These are phyloP conservation scores for Setaria viridis DNA, from an alignment of 202 grass and related monocot species.

Conservation along the genomic window DNA sequence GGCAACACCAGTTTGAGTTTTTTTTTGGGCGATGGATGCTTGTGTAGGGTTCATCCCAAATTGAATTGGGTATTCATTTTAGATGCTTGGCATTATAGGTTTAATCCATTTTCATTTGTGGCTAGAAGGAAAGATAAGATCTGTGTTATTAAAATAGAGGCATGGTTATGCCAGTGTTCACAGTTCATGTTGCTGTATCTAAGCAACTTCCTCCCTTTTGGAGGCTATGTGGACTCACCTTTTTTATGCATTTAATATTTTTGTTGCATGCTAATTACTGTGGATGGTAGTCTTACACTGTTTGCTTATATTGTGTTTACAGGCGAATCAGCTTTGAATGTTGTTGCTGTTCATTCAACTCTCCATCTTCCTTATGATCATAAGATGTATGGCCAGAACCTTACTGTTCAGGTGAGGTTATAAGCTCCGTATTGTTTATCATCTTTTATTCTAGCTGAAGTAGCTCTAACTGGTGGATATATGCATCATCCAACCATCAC, in stretches of 20 bases:
- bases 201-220: neutral
- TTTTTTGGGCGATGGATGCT: neutral
- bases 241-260: conserved; percentile 3
- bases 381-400: conserved; percentile 86
- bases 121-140: neutral
- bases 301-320: conserved; percentile 38
- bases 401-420: conserved; percentile 83
- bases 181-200: neutral
- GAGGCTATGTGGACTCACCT: neutral
- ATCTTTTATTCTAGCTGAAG: conserved; percentile 24
- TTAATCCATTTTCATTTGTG: neutral
- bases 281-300: conserved; percentile 14
- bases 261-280: conserved; percentile 4
- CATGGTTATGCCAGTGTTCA: neutral
- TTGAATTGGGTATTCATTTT: neutral
- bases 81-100: neutral
- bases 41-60: neutral
- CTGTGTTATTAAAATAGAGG: no score
- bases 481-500: neutral
- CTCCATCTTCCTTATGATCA: conserved; percentile 97
- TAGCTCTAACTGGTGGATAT: neutral
- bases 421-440: conserved; percentile 9
- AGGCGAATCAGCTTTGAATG: conserved; percentile 85
- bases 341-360: conserved; percentile 83
- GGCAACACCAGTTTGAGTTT: neutral